phyloP scores from a whole-genome alignment of 345 rosid genomes.

The Anastatica hierochuntica region DNA sequence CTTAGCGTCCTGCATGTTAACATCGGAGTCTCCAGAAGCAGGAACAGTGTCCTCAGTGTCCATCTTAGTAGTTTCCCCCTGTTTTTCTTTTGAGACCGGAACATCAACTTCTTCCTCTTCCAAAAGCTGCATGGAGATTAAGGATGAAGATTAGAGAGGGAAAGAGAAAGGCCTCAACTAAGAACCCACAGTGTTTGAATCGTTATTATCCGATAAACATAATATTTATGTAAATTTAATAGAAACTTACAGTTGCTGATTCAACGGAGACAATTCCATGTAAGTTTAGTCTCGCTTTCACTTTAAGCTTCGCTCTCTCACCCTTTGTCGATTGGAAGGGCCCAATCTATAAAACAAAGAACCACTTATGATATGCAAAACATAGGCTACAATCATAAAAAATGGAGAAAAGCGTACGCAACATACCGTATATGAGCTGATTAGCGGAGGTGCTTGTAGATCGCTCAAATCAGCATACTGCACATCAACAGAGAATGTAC shows the following conservation, averaged over 20 bases:
- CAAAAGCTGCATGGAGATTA: slow-evolving; percentile 44
- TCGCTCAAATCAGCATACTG: slow-evolving; percentile 57
- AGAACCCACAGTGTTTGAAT: neutral
- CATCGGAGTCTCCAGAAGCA: slow-evolving; percentile 54
- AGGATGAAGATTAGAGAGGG: neutral
- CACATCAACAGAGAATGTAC: slow-evolving; percentile 68
- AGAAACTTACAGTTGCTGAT: slow-evolving; percentile 56
- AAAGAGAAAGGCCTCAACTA: neutral
- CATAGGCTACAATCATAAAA: neutral
- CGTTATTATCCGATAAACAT: neutral
- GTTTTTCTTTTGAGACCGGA: slow-evolving; percentile 53
- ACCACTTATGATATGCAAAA: neutral
- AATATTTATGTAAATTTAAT: neutral
- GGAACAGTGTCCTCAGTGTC: slow-evolving; percentile 57
- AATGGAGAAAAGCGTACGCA: neutral
- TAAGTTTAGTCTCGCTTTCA: slow-evolving; percentile 70
- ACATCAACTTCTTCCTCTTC: slow-evolving; percentile 93
- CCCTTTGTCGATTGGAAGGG: slow-evolving; percentile 71
- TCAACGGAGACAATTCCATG: slow-evolving; percentile 84
- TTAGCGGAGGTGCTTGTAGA: slow-evolving; percentile 56
- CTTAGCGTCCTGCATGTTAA: slow-evolving; percentile 72
- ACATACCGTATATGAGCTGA: slow-evolving; percentile 53
- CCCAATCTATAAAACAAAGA: slow-evolving; percentile 56
- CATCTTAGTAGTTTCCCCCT: slow-evolving; percentile 53
- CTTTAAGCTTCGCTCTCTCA: slow-evolving; percentile 79